A percentile compares a stretch with the other conserved stretches of the same genome.
These are phyloP conservation scores for Chenopodium suecicum DNA, from an alignment of 148 eudicot genomes.

Conservation along the genomic window DNA sequence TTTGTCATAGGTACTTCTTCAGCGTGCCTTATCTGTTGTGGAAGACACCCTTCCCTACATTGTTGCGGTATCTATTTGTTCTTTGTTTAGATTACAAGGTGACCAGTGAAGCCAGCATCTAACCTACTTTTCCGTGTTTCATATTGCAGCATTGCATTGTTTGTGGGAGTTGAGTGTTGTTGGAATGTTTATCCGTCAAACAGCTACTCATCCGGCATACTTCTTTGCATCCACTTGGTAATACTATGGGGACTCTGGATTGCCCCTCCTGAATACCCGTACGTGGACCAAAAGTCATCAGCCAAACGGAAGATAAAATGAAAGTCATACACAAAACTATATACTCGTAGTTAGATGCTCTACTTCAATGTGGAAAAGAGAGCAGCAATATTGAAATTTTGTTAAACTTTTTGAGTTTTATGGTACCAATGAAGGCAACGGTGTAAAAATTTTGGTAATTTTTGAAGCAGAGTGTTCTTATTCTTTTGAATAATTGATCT, in stretches of 20 bases:
- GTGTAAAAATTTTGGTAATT: background rate
- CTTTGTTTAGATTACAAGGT: background rate
- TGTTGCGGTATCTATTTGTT: constrained; percentile 55
- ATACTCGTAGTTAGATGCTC: background rate
- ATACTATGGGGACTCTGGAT: constrained; percentile 78
- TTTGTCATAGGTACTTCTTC: constrained; percentile 74
- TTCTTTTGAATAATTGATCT: background rate
- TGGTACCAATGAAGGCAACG: background rate
- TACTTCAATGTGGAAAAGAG: background rate
- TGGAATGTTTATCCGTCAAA: constrained; percentile 87
- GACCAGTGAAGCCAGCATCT: background rate
- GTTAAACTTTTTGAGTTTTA: background rate
- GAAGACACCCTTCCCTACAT: constrained; percentile 73
- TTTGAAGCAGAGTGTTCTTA: background rate
- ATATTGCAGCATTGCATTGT: constrained; percentile 66
- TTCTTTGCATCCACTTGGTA: constrained; percentile 55
- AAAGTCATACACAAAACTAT: background rate
- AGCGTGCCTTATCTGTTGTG: constrained; percentile 86
- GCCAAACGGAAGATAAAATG: constrained; percentile 40
- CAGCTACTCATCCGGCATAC: constrained; percentile 53
- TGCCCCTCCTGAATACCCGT: constrained; percentile 64
- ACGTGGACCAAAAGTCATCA: constrained; percentile 31
- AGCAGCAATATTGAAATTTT: background rate
- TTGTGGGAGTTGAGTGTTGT: constrained; percentile 59
- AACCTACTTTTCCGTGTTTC: background rate